Conservation (phyloP, 257 asterid species). For the Ilex aquifolium region DNA sequence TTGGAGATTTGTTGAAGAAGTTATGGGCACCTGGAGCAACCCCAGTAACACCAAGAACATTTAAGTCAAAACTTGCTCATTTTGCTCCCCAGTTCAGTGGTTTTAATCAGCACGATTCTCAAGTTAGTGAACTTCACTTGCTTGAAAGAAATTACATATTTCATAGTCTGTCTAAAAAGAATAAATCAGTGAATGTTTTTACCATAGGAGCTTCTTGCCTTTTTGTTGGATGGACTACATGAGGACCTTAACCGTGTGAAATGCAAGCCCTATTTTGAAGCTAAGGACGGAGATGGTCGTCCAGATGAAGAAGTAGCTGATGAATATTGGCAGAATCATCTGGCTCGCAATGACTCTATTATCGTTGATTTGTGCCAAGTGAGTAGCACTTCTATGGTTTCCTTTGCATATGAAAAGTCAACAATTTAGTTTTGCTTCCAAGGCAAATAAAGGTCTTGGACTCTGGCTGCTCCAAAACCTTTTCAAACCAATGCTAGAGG, state of each 20-base stretch:
- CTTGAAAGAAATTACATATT: background rate
- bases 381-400: slow-evolving; percentile 17
- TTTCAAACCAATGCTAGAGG: no score
- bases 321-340: slow-evolving; percentile 89
- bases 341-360: slow-evolving; percentile 94
- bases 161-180: slow-evolving; percentile 9
- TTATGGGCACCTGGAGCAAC: slow-evolving; percentile 95
- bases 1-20: slow-evolving; percentile 87
- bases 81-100: slow-evolving; percentile 98
- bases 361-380: slow-evolving; percentile 97
- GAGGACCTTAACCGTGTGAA: slow-evolving; percentile 98
- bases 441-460: background rate
- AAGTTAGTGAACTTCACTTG: slow-evolving; percentile 45
- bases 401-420: background rate
- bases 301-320: slow-evolving; percentile 89
- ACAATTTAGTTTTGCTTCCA: no score
- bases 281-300: slow-evolving; percentile 78
- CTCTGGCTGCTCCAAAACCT: background rate
- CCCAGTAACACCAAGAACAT: slow-evolving; percentile 85
- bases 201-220: slow-evolving; percentile 85
- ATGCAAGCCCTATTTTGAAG: slow-evolving; percentile 85
- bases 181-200: slow-evolving; percentile 7
- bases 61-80: slow-evolving; percentile 83
- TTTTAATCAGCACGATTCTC: slow-evolving; percentile 94
- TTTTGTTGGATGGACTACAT: slow-evolving; percentile 93